Evolutionary conservation across 1,139 yeast species (phyloP).

Genomic region (Scheffersomyces segobiensis): DNA sequence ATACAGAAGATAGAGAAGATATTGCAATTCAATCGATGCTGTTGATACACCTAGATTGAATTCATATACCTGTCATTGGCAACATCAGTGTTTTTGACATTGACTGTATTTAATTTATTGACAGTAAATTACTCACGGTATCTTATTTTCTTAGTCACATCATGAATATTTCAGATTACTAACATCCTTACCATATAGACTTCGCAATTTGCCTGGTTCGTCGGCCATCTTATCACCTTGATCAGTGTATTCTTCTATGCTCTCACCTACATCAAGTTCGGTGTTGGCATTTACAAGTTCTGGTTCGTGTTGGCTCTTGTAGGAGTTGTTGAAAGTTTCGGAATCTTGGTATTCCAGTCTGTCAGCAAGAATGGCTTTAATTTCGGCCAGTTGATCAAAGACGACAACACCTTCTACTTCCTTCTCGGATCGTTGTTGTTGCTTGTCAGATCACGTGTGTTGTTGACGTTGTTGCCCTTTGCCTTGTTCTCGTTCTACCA

Average conservation of each 20-base stretch:
- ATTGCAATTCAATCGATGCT: too few species aligned
- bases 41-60: neutral
- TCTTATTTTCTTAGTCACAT: neutral
- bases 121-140: neutral
- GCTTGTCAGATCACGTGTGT: constrained; percentile 50
- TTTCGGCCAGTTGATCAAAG: constrained; percentile 35
- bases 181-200: constrained; percentile 13
- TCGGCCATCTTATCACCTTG: constrained; percentile 71
- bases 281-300: constrained; percentile 26
- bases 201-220: constrained; percentile 63
- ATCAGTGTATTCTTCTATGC: constrained; percentile 54
- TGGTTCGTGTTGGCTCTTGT: constrained; percentile 65
- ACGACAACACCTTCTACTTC: constrained; percentile 71
- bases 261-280: constrained; percentile 38
- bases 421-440: constrained; percentile 60
- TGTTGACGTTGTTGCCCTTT: constrained; percentile 64
- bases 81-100: neutral
- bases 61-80: neutral
- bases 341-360: constrained; percentile 68
- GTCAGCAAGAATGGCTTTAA: constrained; percentile 31
- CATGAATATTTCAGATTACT: neutral
- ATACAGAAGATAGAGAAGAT: neutral
- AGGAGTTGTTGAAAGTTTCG: constrained; percentile 74
- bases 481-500: constrained; percentile 72
- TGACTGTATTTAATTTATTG: neutral